Evolutionary conservation across 2,329 filamentous ascomycete species (phyloP).

Genomic region (Malbranchea zuffiana): DNA sequence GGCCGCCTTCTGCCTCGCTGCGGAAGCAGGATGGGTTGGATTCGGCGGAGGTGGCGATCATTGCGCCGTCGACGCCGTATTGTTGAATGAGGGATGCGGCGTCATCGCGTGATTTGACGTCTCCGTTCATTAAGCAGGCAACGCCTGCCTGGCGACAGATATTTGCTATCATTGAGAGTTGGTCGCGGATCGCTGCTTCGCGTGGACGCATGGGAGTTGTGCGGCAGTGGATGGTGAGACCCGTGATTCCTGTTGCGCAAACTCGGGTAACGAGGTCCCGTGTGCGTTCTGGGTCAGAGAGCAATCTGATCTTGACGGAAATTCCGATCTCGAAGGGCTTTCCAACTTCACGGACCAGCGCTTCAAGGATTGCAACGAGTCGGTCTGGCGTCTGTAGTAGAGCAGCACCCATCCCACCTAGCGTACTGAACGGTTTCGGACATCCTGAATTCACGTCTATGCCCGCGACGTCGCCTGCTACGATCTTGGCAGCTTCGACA

Average conservation of each 20-base stretch:
- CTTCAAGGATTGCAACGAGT: slow-evolving; percentile 70
- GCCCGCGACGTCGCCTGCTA: slow-evolving; percentile 78
- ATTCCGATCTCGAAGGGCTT: slow-evolving; percentile 78
- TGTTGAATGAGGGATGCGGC: slow-evolving; percentile 61
- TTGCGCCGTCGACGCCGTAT: slow-evolving; percentile 82
- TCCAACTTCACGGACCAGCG: slow-evolving; percentile 67
- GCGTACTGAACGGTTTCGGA: slow-evolving; percentile 90
- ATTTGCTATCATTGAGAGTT: slow-evolving; percentile 70
- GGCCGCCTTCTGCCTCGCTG: slow-evolving; percentile 54
- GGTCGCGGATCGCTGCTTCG: slow-evolving; percentile 74
- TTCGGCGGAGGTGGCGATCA: slow-evolving; percentile 93
- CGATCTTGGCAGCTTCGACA: slow-evolving; percentile 70
- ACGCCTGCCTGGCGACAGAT: slow-evolving; percentile 78
- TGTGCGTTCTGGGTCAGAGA: slow-evolving; percentile 66
- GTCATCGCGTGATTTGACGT: slow-evolving; percentile 66
- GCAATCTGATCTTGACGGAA: slow-evolving; percentile 88
- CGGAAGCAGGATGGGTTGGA: slow-evolving; percentile 84
- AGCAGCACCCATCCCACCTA: slow-evolving; percentile 90
- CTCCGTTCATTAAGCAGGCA: slow-evolving; percentile 90
- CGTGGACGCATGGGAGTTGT: slow-evolving; percentile 91
- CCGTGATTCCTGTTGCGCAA: slow-evolving; percentile 79
- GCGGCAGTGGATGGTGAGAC: slow-evolving; percentile 86
- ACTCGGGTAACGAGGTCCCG: slow-evolving; percentile 65
- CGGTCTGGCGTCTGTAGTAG: slow-evolving; percentile 75
- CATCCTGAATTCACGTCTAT: slow-evolving; percentile 99